These are phyloP conservation scores for Purpureocillium takamizusanense DNA, from an alignment of 2,329 filamentous ascomycete species.

Conservation along the genomic window DNA sequence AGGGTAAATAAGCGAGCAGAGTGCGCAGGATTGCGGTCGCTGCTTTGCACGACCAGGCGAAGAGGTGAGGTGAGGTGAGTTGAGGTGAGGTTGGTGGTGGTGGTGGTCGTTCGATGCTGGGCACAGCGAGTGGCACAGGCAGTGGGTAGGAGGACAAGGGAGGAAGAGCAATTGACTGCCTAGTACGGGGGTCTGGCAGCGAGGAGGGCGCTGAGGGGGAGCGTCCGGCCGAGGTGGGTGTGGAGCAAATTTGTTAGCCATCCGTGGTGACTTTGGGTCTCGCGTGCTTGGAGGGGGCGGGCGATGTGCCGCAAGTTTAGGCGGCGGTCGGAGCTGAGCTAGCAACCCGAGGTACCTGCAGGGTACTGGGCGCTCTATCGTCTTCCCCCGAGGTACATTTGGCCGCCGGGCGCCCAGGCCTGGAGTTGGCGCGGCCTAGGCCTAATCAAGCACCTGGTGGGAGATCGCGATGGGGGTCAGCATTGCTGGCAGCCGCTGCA, in stretches of 20 bases:
- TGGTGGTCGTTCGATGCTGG: too few species aligned
- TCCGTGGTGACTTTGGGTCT: neutral
- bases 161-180: neutral
- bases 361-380: neutral
- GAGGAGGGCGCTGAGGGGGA: neutral
- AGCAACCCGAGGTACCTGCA: neutral
- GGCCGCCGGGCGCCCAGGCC: too few species aligned
- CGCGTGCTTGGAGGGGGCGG: neutral
- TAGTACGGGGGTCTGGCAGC: too few species aligned
- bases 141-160: neutral
- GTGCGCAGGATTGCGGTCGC: neutral
- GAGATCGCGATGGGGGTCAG: too few species aligned
- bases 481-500: too few species aligned
- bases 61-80: conserved; percentile 5
- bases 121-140: too few species aligned
- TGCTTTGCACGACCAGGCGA: conserved; percentile 1
- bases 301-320: neutral
- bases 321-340: neutral
- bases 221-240: conserved; percentile 2
- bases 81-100: too few species aligned
- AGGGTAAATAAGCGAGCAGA: neutral
- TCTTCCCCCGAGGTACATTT: too few species aligned
- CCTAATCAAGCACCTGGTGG: neutral
- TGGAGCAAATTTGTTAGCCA: conserved; percentile 4
- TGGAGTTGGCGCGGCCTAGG: neutral